Base-by-base conservation (phyloP, 73 alveolate genomes). In the Durusdinium trenchii region DNA sequence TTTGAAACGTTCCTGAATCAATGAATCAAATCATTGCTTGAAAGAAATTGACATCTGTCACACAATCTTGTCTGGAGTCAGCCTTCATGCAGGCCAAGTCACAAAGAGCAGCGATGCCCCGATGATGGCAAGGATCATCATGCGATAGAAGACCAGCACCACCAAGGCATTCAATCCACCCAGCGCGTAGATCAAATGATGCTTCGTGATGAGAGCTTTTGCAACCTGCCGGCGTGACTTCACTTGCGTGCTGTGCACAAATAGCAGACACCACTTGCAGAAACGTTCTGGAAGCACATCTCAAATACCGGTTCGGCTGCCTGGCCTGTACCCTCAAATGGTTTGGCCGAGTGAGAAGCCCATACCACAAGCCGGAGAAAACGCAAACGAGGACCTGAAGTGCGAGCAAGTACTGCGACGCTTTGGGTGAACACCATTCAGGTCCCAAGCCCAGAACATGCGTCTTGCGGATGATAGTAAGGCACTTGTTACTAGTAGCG, bases 81-180 rank as follows among this genome's bases (percentile, higher is more conserved):
- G 73, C n/a, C 30, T 60, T 23, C 85, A 75, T 7, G 26, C 42
- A 1, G 38, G 61, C 64, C 89, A 16, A 43, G 64, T 18, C 5
- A 42, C 96, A 62, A 89, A 89, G 71, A 75, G 42, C 96, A 89
- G 47, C 23, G 96, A 89, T 1, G 96, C 96, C 48, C 96, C 96
- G 71, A 89, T 89, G 86, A 89, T 89, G 86, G 96, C 96, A 3
- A 75, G 67, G 96, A 89, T 89, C 96, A 89, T 89, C 86, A 89
- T 89, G 86, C 96, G 96, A 52, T 89, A 89, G 96, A 89, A 89
- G 96, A 89, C 78, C 96, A 89, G 71, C 67, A 89, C 96, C 96
- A 89, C 96, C 85, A 89, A 32, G 69, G 86, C 96, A 50, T 64
- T 89, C 45, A 89, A 52, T 32, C 54, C 82, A 3, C 96, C 96